These are phyloP conservation scores for Reutealis trisperma DNA, from an alignment of 345 rosid species.

Conservation along the genomic window DNA sequence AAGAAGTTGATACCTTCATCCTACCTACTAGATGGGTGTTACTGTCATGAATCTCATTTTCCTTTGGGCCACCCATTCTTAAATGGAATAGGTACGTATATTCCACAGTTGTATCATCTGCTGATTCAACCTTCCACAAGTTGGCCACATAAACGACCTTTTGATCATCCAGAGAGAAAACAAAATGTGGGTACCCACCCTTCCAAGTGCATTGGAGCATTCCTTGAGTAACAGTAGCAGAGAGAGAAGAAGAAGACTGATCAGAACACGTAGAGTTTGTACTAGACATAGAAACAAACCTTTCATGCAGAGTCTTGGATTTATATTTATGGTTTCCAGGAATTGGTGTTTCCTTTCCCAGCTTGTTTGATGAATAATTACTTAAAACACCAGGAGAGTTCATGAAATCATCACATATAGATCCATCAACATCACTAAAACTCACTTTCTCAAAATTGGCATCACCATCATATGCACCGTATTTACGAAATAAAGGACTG, in stretches of 20 bases:
- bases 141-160: slow-evolving; percentile 63
- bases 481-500: slow-evolving; percentile 55
- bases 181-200: slow-evolving; percentile 64
- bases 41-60: slow-evolving; percentile 31
- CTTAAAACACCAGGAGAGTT: slow-evolving; percentile 43
- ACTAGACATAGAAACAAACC: slow-evolving; percentile 50
- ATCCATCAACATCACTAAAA: slow-evolving; percentile 39
- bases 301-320: slow-evolving; percentile 31
- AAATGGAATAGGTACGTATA: slow-evolving; percentile 60
- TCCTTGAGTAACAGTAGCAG: slow-evolving; percentile 60
- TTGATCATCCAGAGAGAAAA: slow-evolving; percentile 73
- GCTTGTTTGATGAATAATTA: slow-evolving; percentile 33
- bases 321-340: slow-evolving; percentile 23
- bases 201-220: slow-evolving; percentile 79
- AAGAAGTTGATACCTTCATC: slow-evolving; percentile 64
- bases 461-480: slow-evolving; percentile 43
- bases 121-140: slow-evolving; percentile 43
- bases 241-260: slow-evolving; percentile 43
- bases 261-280: slow-evolving; percentile 55
- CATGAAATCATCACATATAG: slow-evolving; percentile 32
- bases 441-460: slow-evolving; percentile 26
- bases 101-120: slow-evolving; percentile 37
- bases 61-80: slow-evolving; percentile 43
- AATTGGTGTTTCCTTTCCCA: slow-evolving; percentile 24
- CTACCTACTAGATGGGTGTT: slow-evolving; percentile 62